These are phyloP conservation scores for Pyrenochaeta sp. DNA, from an alignment of 2,329 filamentous ascomycete species.

Conservation along the genomic window DNA sequence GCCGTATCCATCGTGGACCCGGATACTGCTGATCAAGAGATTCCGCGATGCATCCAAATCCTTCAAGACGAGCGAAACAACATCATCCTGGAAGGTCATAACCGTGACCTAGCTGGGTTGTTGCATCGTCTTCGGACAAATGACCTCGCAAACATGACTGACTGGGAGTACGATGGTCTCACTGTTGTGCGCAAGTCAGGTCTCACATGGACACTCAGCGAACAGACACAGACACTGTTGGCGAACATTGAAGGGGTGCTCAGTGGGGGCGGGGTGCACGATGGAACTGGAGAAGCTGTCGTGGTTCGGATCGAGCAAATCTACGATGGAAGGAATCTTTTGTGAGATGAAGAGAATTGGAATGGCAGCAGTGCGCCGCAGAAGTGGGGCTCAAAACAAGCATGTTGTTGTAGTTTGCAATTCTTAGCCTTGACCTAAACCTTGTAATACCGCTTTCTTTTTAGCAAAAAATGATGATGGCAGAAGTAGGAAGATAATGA, in stretches of 20 bases:
- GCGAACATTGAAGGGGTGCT: not conserved
- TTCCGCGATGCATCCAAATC: not conserved
- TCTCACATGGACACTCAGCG: not conserved
- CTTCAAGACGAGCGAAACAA: not conserved
- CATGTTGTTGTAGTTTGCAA: no score
- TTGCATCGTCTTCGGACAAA: not conserved
- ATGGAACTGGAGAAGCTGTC: no score
- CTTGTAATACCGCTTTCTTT: no score
- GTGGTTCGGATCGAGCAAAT: not conserved
- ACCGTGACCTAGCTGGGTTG: not conserved
- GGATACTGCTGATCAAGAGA: not conserved
- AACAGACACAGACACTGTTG: not conserved
- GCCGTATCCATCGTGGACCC: not conserved
- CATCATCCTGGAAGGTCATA: not conserved
- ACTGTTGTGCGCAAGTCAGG: not conserved
- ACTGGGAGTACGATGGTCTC: not conserved
- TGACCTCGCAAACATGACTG: not conserved
- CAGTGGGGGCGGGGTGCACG: not conserved
- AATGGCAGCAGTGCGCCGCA: no score
- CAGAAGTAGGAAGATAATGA: no score
- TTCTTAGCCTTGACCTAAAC: no score
- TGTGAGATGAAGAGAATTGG: no score
- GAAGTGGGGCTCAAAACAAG: no score
- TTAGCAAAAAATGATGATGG: no score
- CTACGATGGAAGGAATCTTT: not conserved